Conservation (phyloP, 257 asterid species). For the Oldenlandia corymbosa region DNA sequence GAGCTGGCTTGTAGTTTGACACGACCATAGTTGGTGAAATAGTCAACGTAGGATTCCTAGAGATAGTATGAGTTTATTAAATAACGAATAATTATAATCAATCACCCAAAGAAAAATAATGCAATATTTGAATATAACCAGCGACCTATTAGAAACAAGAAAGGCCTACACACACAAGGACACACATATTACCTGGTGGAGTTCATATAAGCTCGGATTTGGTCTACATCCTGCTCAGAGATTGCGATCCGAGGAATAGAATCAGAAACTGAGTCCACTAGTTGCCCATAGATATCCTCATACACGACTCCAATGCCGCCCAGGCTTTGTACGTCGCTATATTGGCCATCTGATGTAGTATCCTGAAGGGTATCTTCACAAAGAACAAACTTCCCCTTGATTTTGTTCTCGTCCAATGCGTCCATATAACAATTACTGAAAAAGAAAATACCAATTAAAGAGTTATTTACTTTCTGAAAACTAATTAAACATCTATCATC, state of each 20-base stretch:
- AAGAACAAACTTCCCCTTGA: conserved; percentile 56
- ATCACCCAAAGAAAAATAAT: background rate
- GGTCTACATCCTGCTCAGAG: conserved; percentile 36
- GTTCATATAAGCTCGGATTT: conserved; percentile 52
- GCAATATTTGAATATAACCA: background rate
- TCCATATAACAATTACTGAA: conserved; percentile 52
- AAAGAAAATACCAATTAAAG: background rate
- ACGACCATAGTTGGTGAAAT: conserved; percentile 47
- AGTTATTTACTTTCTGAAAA: no score
- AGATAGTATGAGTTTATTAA: no score
- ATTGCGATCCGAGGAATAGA: conserved; percentile 37
- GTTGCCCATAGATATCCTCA: conserved; percentile 30
- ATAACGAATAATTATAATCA: no score
- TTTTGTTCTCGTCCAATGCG: conserved; percentile 39
- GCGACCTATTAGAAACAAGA: no score
- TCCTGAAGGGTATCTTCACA: conserved; percentile 25
- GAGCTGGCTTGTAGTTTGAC: conserved; percentile 56
- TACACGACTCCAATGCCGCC: conserved; percentile 54
- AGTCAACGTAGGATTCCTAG: conserved; percentile 53
- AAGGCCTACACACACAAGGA: background rate
- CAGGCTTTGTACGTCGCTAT: conserved; percentile 18
- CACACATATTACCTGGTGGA: conserved; percentile 43
- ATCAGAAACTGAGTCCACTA: conserved; percentile 31
- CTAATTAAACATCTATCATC: no score
- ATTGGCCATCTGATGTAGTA: conserved; percentile 10